Base-by-base conservation (phyloP, 257 asterid species). In the Echium plantagineum region DNA sequence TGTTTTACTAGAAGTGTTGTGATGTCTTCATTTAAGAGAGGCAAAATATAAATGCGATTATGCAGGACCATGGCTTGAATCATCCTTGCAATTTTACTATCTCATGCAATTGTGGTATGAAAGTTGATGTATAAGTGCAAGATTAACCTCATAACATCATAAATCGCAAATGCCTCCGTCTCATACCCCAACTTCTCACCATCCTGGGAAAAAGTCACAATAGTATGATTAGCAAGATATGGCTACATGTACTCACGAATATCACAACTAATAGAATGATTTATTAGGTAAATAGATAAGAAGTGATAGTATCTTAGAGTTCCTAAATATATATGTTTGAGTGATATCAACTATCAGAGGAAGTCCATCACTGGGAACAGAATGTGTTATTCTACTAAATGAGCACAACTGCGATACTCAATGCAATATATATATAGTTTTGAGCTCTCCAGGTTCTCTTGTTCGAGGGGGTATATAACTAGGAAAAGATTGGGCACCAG, bases 141-240 rank as follows among this genome's bases (percentile, higher is more conserved):
- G 47, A 61, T 67, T 53, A 67, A 90, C 98, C 87, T 78, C 96
- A 91, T 91, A 63, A 83, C 83, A 75, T 91, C 96, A 77, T 91
- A 88, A 67, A 88, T 67, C 63, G 94, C 96, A 72, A 91, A 81
- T 65, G 98, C 96, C 76, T 88, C 98, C 0, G 94, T 84, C 77
- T 91, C 98, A 66, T 91, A 88, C 62, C 96, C 95, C 84, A 84
- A 71, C 80, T 91, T 85, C 76, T 79, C 88, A 57, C 86, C 94
- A 62, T 77, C 94, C 98, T 91, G 85, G 81, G 71, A 57, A 70
- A 66, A 49, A 28, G 53, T 57, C 4, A 58, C 51, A 52, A 66
- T 35, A 54, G 49, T 3, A 63, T 51, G 2, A 55, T 59, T 55
- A 32, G 57, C 18, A 57, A 49, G 55, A 59, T 48, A 48, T 22